Evolutionary conservation across 2,329 filamentous ascomycete species (phyloP), one percentile per base, ranked within the genome.

Genomic region (Aspergillus fijiensis): DNA sequence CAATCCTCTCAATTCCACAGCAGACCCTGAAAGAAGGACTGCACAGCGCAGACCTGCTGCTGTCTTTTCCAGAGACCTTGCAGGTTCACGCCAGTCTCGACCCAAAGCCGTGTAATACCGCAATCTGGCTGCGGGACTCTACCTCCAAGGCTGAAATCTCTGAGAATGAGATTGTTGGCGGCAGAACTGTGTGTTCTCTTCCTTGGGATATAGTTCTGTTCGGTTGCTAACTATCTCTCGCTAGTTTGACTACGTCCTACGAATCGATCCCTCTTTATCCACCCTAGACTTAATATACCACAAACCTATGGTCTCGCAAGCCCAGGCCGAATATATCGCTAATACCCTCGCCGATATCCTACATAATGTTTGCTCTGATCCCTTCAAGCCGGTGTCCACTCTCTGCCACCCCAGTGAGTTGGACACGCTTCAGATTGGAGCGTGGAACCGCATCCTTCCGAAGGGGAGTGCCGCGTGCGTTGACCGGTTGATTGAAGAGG

Each of bases 181-280:
- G 51, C n/a, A 57, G 51, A 39, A 55, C 60, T 14, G 60, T 62
- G 42, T 58, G 60, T 49, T 49, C 16, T 35, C 39, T 33, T 25
- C 49, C 19, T n/a, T 3, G 3, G 10, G 6, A 4, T n/a, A 21
- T 10, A 11, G 25, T 16, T 16, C 19, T 47, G 27, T 45, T 29
- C 49, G 16, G 49, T n/a, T 1, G 5, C 49, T 50, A 50, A 50
- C n/a, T 4, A n/a, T 27, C 11, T 14, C 1, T 49, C 19, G 25
- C 23, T 39, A 63, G 59, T 63, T 63, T 33, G 55, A 63, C 12
- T 63, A 63, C 51, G 59, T 60, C 4, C 49, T 61, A 33, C 61
- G 42, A 21, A 58, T 61, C 19, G 61, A 63, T 47, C 55, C 58
- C 16, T 61, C 59, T 3, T 25, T 57, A 54, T 61, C 61, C 12